These are phyloP conservation scores for Neurospora sp. DNA, from an alignment of 495 filamentous ascomycete species.

Conservation along the genomic window DNA sequence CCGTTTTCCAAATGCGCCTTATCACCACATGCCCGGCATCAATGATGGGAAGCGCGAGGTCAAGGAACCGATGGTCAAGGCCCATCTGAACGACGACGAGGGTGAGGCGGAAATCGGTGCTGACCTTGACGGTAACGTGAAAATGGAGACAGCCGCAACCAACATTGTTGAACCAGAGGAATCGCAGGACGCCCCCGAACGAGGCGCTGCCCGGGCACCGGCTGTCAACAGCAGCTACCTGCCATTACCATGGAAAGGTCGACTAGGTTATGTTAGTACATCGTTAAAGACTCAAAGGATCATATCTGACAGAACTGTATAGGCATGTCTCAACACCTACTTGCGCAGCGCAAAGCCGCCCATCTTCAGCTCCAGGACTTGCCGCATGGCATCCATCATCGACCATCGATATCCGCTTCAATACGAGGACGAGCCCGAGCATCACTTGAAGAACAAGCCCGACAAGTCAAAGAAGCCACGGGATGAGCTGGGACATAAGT, in stretches of 20 bases:
- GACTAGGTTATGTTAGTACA: conserved; percentile 72
- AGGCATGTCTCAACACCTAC: conserved; percentile 91
- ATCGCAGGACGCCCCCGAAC: conserved; percentile 32
- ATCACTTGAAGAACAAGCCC: conserved; percentile 71
- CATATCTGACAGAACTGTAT: neutral
- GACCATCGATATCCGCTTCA: conserved; percentile 75
- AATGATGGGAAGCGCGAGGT: neutral
- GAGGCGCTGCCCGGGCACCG: conserved; percentile 47
- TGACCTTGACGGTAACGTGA: neutral
- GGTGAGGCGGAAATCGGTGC: neutral
- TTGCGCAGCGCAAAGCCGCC: conserved; percentile 75
- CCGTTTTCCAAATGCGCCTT: neutral
- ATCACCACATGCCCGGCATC: neutral
- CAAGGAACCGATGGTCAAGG: neutral
- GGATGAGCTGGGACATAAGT: conserved; percentile 49
- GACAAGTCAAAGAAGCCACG: conserved; percentile 58
- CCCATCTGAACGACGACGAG: neutral
- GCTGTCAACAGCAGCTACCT: conserved; percentile 79
- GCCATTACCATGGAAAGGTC: conserved; percentile 86
- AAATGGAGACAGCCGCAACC: neutral
- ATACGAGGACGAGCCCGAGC: conserved; percentile 64
- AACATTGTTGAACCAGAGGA: conserved; percentile 11
- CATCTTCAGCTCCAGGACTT: conserved; percentile 85
- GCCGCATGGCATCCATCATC: conserved; percentile 80
- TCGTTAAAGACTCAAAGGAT: neutral